Percentiles rank a stretch among this genome's conserved stretches.
Evolutionary conservation across 345 rosid species (phyloP).

Genomic region (Acer saccharum): DNA sequence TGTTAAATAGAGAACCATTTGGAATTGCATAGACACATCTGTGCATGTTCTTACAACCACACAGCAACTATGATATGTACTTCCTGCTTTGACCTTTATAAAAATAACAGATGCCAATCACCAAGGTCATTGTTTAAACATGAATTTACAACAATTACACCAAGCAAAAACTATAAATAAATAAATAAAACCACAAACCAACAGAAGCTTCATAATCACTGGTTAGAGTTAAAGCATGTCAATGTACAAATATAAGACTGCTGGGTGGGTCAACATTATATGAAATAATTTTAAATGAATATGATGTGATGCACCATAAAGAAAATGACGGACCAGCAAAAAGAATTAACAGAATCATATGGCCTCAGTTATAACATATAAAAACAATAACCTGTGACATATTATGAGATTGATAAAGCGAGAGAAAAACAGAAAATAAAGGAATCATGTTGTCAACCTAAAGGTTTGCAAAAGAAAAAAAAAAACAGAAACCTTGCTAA

Average conservation of each 20-base stretch:
- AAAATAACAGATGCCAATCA: slow-evolving; percentile 14
- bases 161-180: neutral
- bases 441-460: neutral
- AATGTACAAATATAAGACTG: neutral
- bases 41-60: slow-evolving; percentile 78
- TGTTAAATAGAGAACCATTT: slow-evolving; percentile 53
- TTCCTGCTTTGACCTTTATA: slow-evolving; percentile 81
- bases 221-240: neutral
- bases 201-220: neutral
- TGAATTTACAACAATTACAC: neutral
- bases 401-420: neutral
- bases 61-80: slow-evolving; percentile 79
- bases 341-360: neutral
- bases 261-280: neutral
- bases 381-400: neutral
- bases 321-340: neutral
- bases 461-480: neutral
- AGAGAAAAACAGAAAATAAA: neutral
- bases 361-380: neutral
- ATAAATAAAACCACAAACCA: neutral
- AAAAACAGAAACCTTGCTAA: neutral
- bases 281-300: neutral
- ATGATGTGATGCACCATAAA: neutral
- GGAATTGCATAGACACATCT: slow-evolving; percentile 94
- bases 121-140: neutral